phyloP scores from a whole-genome alignment of 345 rosid species.

The Diplotaxis tenuifolia region DNA sequence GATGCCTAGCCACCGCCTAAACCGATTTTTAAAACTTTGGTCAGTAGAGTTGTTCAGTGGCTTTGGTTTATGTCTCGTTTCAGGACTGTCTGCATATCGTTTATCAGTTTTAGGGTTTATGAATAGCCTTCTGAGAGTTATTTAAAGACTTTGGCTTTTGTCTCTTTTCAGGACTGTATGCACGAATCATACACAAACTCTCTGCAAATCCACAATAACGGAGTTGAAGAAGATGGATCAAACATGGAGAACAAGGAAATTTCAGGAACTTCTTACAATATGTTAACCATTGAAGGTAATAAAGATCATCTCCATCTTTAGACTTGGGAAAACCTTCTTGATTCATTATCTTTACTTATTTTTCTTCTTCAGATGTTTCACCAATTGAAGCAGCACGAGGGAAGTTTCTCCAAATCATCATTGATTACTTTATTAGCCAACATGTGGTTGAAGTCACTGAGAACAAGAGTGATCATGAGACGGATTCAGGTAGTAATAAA shows the following conservation, averaged over 20 bases:
- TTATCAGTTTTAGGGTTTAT: not conserved
- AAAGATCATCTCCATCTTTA: not conserved
- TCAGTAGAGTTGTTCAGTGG: not conserved
- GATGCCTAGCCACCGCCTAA: not conserved
- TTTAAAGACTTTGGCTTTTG: not conserved
- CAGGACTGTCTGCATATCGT: not conserved
- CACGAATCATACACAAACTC: constrained; percentile 69
- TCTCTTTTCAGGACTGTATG: constrained; percentile 39
- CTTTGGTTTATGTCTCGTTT: not conserved
- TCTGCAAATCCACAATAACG: constrained; percentile 58
- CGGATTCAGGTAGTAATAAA: constrained; percentile 40
- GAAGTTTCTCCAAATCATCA: constrained; percentile 70
- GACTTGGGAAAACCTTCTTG: not conserved
- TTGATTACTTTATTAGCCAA: constrained; percentile 66
- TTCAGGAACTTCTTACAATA: constrained; percentile 47
- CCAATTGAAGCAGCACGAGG: constrained; percentile 85
- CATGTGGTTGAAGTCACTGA: constrained; percentile 63
- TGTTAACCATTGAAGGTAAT: constrained; percentile 66
- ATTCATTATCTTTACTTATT: constrained; percentile 10
- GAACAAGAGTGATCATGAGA: constrained; percentile 47
- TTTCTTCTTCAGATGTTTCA: constrained; percentile 54
- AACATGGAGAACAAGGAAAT: constrained; percentile 53
- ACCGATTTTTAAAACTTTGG: not conserved
- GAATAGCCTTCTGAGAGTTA: not conserved
- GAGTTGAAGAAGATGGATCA: constrained; percentile 62